Base-by-base conservation (phyloP, 1,284 basidiomycete genomes). In the Naganishia liquefaciens region DNA sequence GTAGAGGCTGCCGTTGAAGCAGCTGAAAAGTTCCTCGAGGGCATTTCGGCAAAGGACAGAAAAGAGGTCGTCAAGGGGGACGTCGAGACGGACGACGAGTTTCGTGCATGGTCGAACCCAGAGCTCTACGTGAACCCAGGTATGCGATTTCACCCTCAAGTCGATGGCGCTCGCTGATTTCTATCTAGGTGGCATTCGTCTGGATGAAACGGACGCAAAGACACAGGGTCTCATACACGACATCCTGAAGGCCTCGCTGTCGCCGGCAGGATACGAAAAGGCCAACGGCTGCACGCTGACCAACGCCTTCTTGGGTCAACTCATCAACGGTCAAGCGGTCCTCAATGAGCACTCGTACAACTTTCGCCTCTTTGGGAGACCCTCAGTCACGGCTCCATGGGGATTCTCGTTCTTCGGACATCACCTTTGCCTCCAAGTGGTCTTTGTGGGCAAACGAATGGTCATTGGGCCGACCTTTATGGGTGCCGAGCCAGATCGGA, bases 401-500 rank as follows among this genome's bases (percentile, higher is more conserved):
- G 76, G 76, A 0, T 77, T 63, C 53, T 71, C 72, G 7, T 75
- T 77, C 67, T 77, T 77, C 57, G 75, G 76, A 3, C 76, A 77
- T 63, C 76, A 77, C 69, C 71, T 77, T 10, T 77, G 75, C 55
- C 68, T 77, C 28, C 70, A 73, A 33, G 73, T 77, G 58, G 70
- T 71, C 39, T 75, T 77, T 57, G 74, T 72, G 21, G 74, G 75
- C 3, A 67, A 64, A 46, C 62, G 74, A 46, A 77, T 77, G 75
- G 69, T 75, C 46, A 68, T 76, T 23, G 74, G 75, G 5, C 75
- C 75, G 5, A 76, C 75, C 0, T 77, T 77, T 60, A 72, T 76
- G 69, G 76, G 75, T 23, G 76, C 76, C 19, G 76, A 77, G 63
- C 75, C 76, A 4, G 75, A 77, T 63, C 65, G 72, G n/a, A 77